Evolutionary conservation across 176 grass and related monocot genomes (phyloP), one percentile per base, ranked within the genome.

Genomic region (Calamus simplicifolius): DNA sequence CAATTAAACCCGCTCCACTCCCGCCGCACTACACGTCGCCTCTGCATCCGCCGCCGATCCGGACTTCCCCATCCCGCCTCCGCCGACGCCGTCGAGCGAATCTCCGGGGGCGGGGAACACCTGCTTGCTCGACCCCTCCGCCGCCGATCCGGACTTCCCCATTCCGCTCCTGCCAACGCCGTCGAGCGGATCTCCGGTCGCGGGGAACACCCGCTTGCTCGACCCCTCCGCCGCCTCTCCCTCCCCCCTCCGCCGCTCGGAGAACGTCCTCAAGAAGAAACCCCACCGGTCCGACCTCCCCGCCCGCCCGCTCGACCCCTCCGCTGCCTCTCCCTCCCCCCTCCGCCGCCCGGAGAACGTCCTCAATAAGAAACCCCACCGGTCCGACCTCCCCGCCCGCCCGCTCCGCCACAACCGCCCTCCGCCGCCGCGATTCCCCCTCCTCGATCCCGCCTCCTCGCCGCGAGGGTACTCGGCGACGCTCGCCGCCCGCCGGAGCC

Each of bases 401-500:
- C 69, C 62, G 3, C 58, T 78, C 26, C 73, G 65, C 66, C 75
- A 58, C 43, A 61, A 92, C 23, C 18, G 76, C 71, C 16, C 68
- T 17, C 0, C 82, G 31, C 76, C 83, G 79, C 50, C 80, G 43
- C 83, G 80, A 4, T 72, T 75, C 57, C 61, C 68, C 26, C 35
- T 43, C 35, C 35, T 43, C 35, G 35, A 43, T 43, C 35, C 35
- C 1, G 8, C 35, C 8, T 75, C 78, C 12, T 4, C 59, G 51
- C 16, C 67, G 18, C 71, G 63, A 6, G 75, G 79, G 51, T 87
- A 92, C 6, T 61, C 79, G 1, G 83, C 69, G 17, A 92, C 66
- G 68, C 88, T 92, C 0, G 78, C 69, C 3, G 80, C 83, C 0
- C 88, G 72, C 0, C 77, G 58, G 72, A 86, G 82, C 75, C 75